A percentile compares a stretch with the other conserved stretches of the same genome.
Evolutionary conservation across 1,139 yeast species (phyloP).

Genomic region (Candida gigantensis): DNA sequence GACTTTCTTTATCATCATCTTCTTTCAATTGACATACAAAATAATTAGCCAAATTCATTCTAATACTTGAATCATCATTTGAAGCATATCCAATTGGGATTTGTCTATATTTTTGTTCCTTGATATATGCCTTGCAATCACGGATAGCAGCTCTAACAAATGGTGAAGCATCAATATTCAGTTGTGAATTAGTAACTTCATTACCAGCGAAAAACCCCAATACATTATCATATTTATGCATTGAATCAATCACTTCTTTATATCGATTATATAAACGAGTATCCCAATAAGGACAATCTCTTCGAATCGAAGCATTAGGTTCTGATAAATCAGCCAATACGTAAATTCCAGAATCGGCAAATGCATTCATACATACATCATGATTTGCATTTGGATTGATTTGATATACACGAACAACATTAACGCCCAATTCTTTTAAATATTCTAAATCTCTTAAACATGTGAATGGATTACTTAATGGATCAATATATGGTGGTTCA

Average conservation of each 20-base stretch:
- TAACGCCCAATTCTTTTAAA: slow-evolving; percentile 49
- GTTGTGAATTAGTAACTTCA: slow-evolving; percentile 55
- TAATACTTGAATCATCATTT: slow-evolving; percentile 56
- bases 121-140: slow-evolving; percentile 53
- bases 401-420: slow-evolving; percentile 57
- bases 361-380: slow-evolving; percentile 56
- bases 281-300: slow-evolving; percentile 54
- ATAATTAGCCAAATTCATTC: slow-evolving; percentile 48
- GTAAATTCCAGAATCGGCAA: slow-evolving; percentile 55
- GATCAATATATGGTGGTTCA: slow-evolving; percentile 49
- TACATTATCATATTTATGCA: slow-evolving; percentile 49
- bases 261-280: slow-evolving; percentile 34
- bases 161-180: slow-evolving; percentile 55
- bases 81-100: slow-evolving; percentile 67
- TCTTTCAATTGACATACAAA: slow-evolving; percentile 41
- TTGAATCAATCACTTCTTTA: slow-evolving; percentile 52
- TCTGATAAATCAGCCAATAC: slow-evolving; percentile 57
- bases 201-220: slow-evolving; percentile 65
- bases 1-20: slow-evolving; percentile 17
- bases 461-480: slow-evolving; percentile 46
- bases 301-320: slow-evolving; percentile 50
- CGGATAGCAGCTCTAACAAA: slow-evolving; percentile 64
- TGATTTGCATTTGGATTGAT: slow-evolving; percentile 52
- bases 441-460: slow-evolving; percentile 55
- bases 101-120: slow-evolving; percentile 39